Percentiles rank a stretch among this genome's conserved stretches.
Evolutionary conservation across 2,329 filamentous ascomycete genomes (phyloP).

Genomic region (Westerdykella aurantiaca): DNA sequence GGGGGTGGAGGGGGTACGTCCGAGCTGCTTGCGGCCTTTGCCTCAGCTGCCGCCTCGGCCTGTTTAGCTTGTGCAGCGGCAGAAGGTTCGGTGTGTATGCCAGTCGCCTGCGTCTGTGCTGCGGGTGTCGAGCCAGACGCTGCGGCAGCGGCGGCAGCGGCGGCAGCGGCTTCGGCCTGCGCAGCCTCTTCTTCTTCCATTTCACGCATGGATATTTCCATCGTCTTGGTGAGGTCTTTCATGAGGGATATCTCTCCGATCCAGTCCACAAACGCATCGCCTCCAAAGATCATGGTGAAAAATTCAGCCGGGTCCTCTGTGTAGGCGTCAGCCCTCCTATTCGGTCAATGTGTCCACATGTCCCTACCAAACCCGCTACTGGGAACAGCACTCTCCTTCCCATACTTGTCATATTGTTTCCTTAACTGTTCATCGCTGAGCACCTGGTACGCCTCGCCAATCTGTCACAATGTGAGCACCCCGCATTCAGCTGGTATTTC

Average conservation of each 20-base stretch:
- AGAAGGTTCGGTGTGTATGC: slow-evolving; percentile 10
- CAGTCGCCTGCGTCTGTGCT: slow-evolving; percentile 12
- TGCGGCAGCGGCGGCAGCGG: slow-evolving; percentile 25
- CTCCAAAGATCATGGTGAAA: slow-evolving; percentile 97
- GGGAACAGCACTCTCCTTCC: slow-evolving; percentile 90
- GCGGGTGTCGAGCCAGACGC: slow-evolving; percentile 12
- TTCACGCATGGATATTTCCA: slow-evolving; percentile 91
- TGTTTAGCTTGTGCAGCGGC: slow-evolving; percentile 41
- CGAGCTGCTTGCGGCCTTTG: slow-evolving; percentile 35
- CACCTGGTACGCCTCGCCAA: slow-evolving; percentile 70
- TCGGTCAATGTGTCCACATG: slow-evolving; percentile 5
- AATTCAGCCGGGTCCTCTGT: slow-evolving; percentile 88
- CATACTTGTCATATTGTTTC: slow-evolving; percentile 91
- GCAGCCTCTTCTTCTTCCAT: slow-evolving; percentile 63
- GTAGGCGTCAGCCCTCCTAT: slow-evolving; percentile 7
- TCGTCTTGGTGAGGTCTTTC: slow-evolving; percentile 95
- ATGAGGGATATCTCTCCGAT: slow-evolving; percentile 98
- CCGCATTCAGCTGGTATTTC: slow-evolving; percentile 9
- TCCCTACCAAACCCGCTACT: slow-evolving; percentile 74
- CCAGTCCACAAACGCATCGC: slow-evolving; percentile 90
- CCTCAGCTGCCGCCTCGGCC: slow-evolving; percentile 32
- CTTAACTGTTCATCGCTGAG: slow-evolving; percentile 82
- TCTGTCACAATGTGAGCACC: slow-evolving; percentile 39
- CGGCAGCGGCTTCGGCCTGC: slow-evolving; percentile 46
- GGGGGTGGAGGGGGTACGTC: slow-evolving; percentile 24